phyloP scores from a whole-genome alignment of 768 basidiomycete species.

The Tricholoma saponaceum region DNA sequence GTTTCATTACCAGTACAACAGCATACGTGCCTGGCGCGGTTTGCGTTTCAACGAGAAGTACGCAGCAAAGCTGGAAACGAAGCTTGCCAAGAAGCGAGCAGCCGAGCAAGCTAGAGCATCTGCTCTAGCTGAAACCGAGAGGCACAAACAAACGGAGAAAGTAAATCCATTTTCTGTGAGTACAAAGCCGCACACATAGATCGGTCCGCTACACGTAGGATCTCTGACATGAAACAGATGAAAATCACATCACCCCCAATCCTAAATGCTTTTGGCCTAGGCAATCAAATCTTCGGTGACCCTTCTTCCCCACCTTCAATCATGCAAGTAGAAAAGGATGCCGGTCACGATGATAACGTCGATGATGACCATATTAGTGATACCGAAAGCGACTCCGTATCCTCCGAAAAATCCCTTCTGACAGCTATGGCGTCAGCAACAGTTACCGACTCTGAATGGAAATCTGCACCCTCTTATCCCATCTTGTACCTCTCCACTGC shows the following conservation, averaged over 20 bases:
- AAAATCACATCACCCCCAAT: conserved; percentile 21
- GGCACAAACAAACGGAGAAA: conserved; percentile 27
- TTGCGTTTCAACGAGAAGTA: conserved; percentile 69
- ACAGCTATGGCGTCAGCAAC: conserved; percentile 54
- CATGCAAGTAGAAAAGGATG: conserved; percentile 23
- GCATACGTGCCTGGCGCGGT: conserved; percentile 80
- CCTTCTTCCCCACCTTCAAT: conserved; percentile 13
- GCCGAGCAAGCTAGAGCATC: conserved; percentile 34
- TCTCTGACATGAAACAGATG: conserved; percentile 22
- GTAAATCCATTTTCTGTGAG: conserved; percentile 72
- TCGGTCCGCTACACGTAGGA: neutral
- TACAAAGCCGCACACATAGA: conserved; percentile 3
- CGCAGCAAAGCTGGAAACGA: conserved; percentile 66
- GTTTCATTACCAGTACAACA: conserved; percentile 23
- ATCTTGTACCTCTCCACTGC: conserved; percentile 72
- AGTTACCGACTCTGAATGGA: conserved; percentile 64
- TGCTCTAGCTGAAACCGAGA: conserved; percentile 25
- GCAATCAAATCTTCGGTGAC: conserved; percentile 63
- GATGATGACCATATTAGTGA: conserved; percentile 31
- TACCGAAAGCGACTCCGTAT: conserved; percentile 27
- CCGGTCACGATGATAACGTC: conserved; percentile 32
- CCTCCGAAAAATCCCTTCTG: conserved; percentile 47
- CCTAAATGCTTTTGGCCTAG: conserved; percentile 29
- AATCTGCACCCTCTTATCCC: conserved; percentile 57
- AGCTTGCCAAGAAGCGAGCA: conserved; percentile 37